These are phyloP conservation scores for Furcasterigmium furcatum DNA, from an alignment of 2,329 filamentous ascomycete species.

Conservation along the genomic window DNA sequence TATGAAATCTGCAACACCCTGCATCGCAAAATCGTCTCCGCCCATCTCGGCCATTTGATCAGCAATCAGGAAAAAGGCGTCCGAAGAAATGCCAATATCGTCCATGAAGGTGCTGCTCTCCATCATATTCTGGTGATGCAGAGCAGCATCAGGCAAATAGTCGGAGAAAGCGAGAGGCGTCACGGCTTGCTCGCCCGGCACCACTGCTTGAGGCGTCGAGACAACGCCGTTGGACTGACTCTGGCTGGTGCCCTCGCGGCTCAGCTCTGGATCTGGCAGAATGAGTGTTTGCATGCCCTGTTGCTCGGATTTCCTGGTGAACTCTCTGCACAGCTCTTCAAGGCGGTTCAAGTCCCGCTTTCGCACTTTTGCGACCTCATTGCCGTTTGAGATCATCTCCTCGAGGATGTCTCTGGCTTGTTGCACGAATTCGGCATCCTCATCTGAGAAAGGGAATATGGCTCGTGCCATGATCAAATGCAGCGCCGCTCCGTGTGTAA, in stretches of 20 bases:
- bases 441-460: slow-evolving; percentile 22
- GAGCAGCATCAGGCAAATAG: slow-evolving; percentile 7
- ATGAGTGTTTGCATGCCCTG: slow-evolving; percentile 7
- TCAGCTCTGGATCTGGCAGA: background rate
- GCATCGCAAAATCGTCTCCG: background rate
- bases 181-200: background rate
- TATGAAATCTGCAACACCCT: background rate
- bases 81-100: slow-evolving; percentile 33
- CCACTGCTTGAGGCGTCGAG: background rate
- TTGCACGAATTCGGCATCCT: background rate
- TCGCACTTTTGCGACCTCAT: slow-evolving; percentile 23
- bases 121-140: slow-evolving; percentile 1
- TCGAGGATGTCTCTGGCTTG: slow-evolving; percentile 24
- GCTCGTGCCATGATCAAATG: slow-evolving; percentile 31
- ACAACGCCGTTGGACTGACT: background rate
- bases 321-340: slow-evolving; percentile 21
- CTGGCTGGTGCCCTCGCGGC: slow-evolving; percentile 6
- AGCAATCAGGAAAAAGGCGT: slow-evolving; percentile 31
- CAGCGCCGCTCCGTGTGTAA: slow-evolving; percentile 27
- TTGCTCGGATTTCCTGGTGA: slow-evolving; percentile 17
- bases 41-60: slow-evolving; percentile 23
- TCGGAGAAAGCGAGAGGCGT: background rate
- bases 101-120: slow-evolving; percentile 27
- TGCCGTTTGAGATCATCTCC: slow-evolving; percentile 28
- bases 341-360: slow-evolving; percentile 26